phyloP scores from a whole-genome alignment of 257 asterid genomes.

The Nicotiana sylvestris region DNA sequence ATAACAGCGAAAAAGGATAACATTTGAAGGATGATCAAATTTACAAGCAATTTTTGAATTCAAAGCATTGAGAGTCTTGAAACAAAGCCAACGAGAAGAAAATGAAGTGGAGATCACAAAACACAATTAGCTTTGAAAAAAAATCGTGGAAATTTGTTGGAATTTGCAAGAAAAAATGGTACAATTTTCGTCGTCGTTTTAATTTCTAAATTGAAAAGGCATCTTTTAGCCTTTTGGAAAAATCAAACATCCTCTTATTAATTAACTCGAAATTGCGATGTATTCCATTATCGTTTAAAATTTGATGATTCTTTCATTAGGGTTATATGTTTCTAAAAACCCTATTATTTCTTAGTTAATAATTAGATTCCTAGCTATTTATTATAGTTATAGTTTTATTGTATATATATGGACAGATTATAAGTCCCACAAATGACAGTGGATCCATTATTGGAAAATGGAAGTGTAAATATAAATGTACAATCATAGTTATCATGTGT shows the following conservation, averaged over 20 bases:
- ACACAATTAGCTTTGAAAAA: constrained; percentile 9
- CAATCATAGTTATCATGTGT: neutral
- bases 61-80: neutral
- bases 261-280: neutral
- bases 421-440: neutral
- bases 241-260: neutral
- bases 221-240: neutral
- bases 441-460: neutral
- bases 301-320: neutral
- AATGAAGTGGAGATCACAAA: constrained; percentile 7
- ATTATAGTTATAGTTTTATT: too few species aligned
- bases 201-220: neutral
- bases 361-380: neutral
- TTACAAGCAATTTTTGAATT: neutral
- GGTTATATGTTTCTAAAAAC: neutral
- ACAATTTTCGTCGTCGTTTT: constrained; percentile 14
- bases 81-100: neutral
- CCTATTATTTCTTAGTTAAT: neutral
- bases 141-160: constrained; percentile 20
- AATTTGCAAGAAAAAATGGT: constrained; percentile 19
- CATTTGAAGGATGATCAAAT: neutral
- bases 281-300: too few species aligned
- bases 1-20: neutral
- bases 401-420: neutral
- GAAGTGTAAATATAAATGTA: neutral